Percentiles rank a stretch among this genome's conserved stretches.
Evolutionary conservation across 305 asterid species (phyloP).

Genomic region (Coffea humblotiana): DNA sequence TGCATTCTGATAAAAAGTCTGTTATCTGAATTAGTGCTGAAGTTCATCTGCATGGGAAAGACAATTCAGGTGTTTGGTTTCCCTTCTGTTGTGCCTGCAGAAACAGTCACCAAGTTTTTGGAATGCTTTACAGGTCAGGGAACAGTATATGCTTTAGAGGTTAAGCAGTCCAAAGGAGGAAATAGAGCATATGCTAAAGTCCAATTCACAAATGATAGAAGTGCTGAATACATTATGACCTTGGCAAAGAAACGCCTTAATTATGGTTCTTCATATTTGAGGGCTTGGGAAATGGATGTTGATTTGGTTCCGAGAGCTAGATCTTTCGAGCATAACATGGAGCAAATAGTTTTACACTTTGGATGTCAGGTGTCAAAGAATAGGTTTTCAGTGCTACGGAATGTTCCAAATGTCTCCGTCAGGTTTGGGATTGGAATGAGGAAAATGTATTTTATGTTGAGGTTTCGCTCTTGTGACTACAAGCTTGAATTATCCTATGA

Average conservation of each 20-base stretch:
- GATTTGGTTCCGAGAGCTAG: conserved; percentile 1
- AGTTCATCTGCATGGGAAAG: conserved; percentile 42
- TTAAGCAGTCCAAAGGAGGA: conserved; percentile 42
- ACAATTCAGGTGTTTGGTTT: conserved; percentile 66
- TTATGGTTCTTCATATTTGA: conserved; percentile 49
- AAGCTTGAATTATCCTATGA: conserved; percentile 67
- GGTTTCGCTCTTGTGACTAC: conserved; percentile 30
- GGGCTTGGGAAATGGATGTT: conserved; percentile 30
- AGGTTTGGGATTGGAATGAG: conserved; percentile 58
- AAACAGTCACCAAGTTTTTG: conserved; percentile 35
- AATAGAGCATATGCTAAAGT: conserved; percentile 56
- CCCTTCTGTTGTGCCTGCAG: conserved; percentile 43
- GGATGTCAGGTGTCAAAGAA: conserved; percentile 61
- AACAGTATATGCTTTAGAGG: conserved; percentile 55
- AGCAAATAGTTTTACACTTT: conserved; percentile 39
- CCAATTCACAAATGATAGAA: conserved; percentile 33
- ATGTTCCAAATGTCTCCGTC: conserved; percentile 31
- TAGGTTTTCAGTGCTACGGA: conserved; percentile 53
- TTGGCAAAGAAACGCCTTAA: conserved; percentile 35
- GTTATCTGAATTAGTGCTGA: too few relatives aligned
- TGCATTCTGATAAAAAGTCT: too few relatives aligned
- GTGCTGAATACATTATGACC: conserved; percentile 35
- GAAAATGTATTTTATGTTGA: conserved; percentile 47
- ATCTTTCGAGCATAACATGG: conserved; percentile 36
- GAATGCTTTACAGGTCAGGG: conserved; percentile 44